These are phyloP conservation scores for Candida awuae DNA, from an alignment of 805 yeast species.

Conservation along the genomic window DNA sequence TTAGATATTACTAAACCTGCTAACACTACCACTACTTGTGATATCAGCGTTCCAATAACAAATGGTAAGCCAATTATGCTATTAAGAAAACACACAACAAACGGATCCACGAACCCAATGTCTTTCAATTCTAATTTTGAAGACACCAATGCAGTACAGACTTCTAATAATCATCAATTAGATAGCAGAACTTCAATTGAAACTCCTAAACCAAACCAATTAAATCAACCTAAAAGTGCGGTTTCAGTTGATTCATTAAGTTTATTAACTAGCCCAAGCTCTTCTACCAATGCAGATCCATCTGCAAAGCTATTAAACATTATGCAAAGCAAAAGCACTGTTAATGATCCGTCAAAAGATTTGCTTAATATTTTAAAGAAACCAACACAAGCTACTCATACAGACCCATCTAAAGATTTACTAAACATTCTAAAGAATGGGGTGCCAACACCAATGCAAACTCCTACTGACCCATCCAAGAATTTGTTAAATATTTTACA, in stretches of 20 bases:
- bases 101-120: neutral
- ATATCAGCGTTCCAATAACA: constrained; percentile 1
- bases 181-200: too few relatives aligned
- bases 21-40: constrained; percentile 7
- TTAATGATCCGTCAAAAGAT: neutral
- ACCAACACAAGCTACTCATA: neutral
- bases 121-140: too few relatives aligned
- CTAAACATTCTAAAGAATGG: constrained; percentile 6
- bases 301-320: constrained; percentile 10
- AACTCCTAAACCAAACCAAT: neutral
- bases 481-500: neutral
- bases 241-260: constrained; percentile 4
- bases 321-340: constrained; percentile 2
- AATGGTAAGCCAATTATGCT: constrained; percentile 8
- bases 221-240: neutral
- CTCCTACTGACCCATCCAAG: neutral
- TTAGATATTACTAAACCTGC: constrained; percentile 16
- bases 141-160: too few relatives aligned
- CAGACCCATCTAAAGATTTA: constrained; percentile 4
- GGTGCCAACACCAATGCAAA: neutral
- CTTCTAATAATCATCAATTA: too few relatives aligned
- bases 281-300: constrained; percentile 4
- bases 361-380: neutral
- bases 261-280: constrained; percentile 3
- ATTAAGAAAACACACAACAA: constrained; percentile 8